A percentile compares a stretch with the other conserved stretches of the same genome.
Evolutionary conservation across 208 protist species (phyloP).

Genomic region (Crithidia bombi): DNA sequence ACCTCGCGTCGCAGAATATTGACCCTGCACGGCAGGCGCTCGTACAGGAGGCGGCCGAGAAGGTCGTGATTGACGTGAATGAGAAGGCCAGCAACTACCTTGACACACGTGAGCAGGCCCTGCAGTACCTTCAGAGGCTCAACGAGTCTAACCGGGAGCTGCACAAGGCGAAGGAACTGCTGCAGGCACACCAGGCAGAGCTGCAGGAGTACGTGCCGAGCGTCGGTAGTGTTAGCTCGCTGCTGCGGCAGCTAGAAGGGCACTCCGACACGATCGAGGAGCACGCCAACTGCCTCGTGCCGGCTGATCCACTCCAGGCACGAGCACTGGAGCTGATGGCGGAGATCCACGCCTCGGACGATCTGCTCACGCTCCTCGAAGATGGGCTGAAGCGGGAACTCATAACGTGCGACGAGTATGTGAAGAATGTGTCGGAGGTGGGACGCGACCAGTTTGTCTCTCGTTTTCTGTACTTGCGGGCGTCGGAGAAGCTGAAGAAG

Average conservation of each 20-base stretch:
- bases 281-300: constrained; percentile 61
- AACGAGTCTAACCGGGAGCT: constrained; percentile 56
- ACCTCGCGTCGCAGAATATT: not conserved
- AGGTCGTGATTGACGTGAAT: constrained; percentile 72
- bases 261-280: constrained; percentile 59
- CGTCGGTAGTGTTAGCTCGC: constrained; percentile 46
- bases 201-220: constrained; percentile 61
- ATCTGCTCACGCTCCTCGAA: constrained; percentile 69
- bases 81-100: constrained; percentile 72
- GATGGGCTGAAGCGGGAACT: constrained; percentile 60
- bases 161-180: constrained; percentile 48
- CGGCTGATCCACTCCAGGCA: constrained; percentile 57
- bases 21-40: constrained; percentile 32
- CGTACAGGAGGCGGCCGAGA: constrained; percentile 67
- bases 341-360: constrained; percentile 75
- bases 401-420: constrained; percentile 80
- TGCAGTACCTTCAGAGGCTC: constrained; percentile 51
- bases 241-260: constrained; percentile 45
- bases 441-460: constrained; percentile 79
- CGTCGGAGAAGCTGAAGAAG: constrained; percentile 41
- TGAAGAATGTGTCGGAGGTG: constrained; percentile 75
- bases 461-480: constrained; percentile 63
- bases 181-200: constrained; percentile 49
- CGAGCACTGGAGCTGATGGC: constrained; percentile 74
- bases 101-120: constrained; percentile 53